Evolutionary conservation across 108 stramenopile genomes (phyloP), one percentile per base, ranked within the genome.

Genomic region (Cafeteria roenbergensis): DNA sequence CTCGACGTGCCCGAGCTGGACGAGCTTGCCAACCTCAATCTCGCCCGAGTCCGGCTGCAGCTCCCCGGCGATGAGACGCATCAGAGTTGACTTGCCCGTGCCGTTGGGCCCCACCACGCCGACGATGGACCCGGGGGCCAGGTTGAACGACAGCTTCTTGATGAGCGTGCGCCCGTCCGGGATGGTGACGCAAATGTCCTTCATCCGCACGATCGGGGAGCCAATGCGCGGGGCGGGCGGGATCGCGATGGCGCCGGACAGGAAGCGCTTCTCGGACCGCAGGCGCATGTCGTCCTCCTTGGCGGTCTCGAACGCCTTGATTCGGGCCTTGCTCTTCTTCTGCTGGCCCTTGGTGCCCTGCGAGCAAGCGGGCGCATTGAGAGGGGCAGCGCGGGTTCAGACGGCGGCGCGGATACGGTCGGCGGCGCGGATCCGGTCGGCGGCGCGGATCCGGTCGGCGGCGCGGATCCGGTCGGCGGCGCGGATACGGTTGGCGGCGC

Each of bases 181-280:
- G 29, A 27, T 32, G 57, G 17, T 34, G 24, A 75, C 32, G 36
- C 55, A 56, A 17, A 95, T 61, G 64, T 78, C 77, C 30, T 70
- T 35, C 0, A 84, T 86, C 66, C 88, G 84, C 30, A 95, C 74
- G 28, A 95, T 92, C 1, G 82, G 87, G 58, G 85, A 79, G 27
- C 91, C 94, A 33, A 95, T 75, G 28, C 89, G 71, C 0, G 90
- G 92, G 14, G 91, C 92, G 0, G 90, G 92, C 12, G 94, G 92
- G 57, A 95, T 95, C 68, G 87, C 91, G 53, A 95, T 95, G 63
- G 86, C 85, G 35, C 88, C 90, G 30, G 80, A 2, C 34, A 21
- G 17, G 59, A 61, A 37, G 17, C n/a, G 8, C 21, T 22, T 8
- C 22, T 6, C 37, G 29, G 22, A 1, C 59, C 30, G 74, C 61